Conservation (phyloP, 2,329 filamentous ascomycete species). For the Colletotrichum gigasporum region DNA sequence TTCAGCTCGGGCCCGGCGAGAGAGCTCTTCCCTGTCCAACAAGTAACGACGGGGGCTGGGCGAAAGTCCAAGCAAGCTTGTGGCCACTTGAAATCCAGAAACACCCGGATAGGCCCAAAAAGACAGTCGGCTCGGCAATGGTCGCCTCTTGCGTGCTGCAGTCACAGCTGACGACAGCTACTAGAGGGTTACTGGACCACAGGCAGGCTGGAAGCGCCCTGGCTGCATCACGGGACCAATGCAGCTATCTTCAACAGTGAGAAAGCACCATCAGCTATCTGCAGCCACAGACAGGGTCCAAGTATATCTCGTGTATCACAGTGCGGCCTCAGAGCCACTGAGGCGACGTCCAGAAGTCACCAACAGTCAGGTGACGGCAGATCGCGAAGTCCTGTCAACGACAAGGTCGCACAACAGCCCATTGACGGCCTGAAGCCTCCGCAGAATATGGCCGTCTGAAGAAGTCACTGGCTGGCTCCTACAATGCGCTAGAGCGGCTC, state of each 20-base stretch:
- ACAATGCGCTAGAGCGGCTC: neutral
- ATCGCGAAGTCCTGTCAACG: too few relatives aligned
- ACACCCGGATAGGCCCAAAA: too few relatives aligned
- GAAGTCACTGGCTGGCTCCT: neutral
- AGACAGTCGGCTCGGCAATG: neutral
- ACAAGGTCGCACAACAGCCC: neutral
- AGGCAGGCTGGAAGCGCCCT: neutral
- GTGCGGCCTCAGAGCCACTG: neutral
- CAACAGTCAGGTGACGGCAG: neutral
- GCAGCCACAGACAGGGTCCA: neutral
- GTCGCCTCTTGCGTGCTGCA: neutral
- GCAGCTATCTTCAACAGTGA: neutral
- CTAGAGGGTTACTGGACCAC: neutral
- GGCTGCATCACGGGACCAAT: constrained; percentile 1
- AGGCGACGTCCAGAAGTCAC: neutral
- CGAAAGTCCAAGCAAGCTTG: too few relatives aligned
- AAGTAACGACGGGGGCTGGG: too few relatives aligned
- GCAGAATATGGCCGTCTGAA: too few relatives aligned
- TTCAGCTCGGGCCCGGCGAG: too few relatives aligned
- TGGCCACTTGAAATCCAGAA: too few relatives aligned
- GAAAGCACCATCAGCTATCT: neutral
- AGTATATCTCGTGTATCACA: neutral
- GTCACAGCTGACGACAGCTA: constrained; percentile 5
- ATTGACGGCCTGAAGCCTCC: too few relatives aligned
- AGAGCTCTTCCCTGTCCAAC: too few relatives aligned